Percentiles rank a stretch among this genome's conserved stretches.
Evolutionary conservation across 1,139 yeast species (phyloP).

Genomic region (Candida sanyaensis): DNA sequence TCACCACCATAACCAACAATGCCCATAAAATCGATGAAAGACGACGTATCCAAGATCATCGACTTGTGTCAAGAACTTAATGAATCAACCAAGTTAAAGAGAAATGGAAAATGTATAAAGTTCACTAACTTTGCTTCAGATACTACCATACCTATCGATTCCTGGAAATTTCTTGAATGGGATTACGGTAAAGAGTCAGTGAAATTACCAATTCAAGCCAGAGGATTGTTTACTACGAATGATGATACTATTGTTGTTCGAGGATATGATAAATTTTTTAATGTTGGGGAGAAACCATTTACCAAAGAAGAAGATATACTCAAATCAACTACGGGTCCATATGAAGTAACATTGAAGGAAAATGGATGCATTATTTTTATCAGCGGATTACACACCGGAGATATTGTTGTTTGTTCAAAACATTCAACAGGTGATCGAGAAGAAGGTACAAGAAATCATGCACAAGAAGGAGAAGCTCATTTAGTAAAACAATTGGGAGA

Average conservation of each 20-base stretch:
- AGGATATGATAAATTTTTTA: constrained; percentile 96
- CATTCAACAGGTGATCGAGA: constrained; percentile 75
- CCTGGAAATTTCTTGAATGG: constrained; percentile 91
- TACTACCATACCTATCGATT: constrained; percentile 18
- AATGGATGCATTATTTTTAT: constrained; percentile 92
- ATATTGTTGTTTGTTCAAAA: constrained; percentile 81
- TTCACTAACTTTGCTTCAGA: constrained; percentile 19
- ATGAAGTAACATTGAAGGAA: constrained; percentile 78
- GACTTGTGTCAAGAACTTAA: constrained; percentile 18
- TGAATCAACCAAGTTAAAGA: constrained; percentile 20
- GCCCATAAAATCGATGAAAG: constrained; percentile 8
- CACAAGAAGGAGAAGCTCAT: constrained; percentile 67
- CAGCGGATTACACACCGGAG: constrained; percentile 74
- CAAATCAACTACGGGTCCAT: constrained; percentile 68
- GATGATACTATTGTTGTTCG: constrained; percentile 61
- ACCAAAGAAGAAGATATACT: constrained; percentile 54
- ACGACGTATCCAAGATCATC: constrained; percentile 15
- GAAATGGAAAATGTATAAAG: constrained; percentile 25
- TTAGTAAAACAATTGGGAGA: constrained; percentile 52
- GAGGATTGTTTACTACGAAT: constrained; percentile 75
- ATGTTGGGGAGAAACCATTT: constrained; percentile 60
- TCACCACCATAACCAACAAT: neutral
- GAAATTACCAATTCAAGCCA: constrained; percentile 67
- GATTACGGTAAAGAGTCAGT: constrained; percentile 63
- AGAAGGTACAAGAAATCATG: constrained; percentile 66